Conservation (phyloP, 2,329 filamentous ascomycete genomes). For the Talaromyces sp. region DNA sequence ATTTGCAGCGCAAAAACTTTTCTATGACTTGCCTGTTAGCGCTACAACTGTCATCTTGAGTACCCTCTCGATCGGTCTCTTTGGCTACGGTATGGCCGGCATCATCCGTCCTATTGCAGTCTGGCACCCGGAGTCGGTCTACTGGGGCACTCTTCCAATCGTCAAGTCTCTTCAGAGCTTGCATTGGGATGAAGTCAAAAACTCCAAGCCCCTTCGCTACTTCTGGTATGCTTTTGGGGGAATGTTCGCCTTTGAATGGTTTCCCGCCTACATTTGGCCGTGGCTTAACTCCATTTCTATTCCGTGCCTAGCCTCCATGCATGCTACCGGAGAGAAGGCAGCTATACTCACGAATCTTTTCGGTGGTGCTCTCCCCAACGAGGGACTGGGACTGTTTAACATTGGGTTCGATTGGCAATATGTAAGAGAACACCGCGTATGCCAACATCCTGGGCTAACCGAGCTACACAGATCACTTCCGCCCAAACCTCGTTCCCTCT, state of each 20-base stretch:
- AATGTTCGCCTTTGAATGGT: slow-evolving; percentile 50
- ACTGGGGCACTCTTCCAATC: slow-evolving; percentile 51
- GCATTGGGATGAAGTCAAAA: slow-evolving; percentile 49
- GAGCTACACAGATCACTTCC: slow-evolving; percentile 46
- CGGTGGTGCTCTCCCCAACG: slow-evolving; percentile 49
- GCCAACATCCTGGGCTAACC: not conserved
- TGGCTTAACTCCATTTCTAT: slow-evolving; percentile 54
- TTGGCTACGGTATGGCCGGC: slow-evolving; percentile 53
- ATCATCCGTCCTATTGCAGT: slow-evolving; percentile 51
- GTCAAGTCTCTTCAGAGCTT: slow-evolving; percentile 53
- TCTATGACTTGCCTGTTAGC: slow-evolving; percentile 47
- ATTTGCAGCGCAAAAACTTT: slow-evolving; percentile 49
- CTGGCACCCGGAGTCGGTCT: slow-evolving; percentile 54
- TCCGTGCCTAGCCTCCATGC: slow-evolving; percentile 50
- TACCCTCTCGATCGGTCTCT: slow-evolving; percentile 52
- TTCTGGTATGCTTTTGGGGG: slow-evolving; percentile 50
- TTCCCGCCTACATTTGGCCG: slow-evolving; percentile 53
- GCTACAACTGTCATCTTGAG: slow-evolving; percentile 46
- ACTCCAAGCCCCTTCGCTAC: slow-evolving; percentile 47
- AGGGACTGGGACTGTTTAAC: slow-evolving; percentile 48
- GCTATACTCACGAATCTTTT: slow-evolving; percentile 46
- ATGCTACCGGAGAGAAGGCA: slow-evolving; percentile 45
- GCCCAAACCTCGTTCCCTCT: slow-evolving; percentile 51
- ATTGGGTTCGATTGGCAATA: slow-evolving; percentile 53
- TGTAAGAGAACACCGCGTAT: slow-evolving; percentile 6